Conservation (phyloP, 139 green algal genomes). For the Nannochloris sp. region DNA sequence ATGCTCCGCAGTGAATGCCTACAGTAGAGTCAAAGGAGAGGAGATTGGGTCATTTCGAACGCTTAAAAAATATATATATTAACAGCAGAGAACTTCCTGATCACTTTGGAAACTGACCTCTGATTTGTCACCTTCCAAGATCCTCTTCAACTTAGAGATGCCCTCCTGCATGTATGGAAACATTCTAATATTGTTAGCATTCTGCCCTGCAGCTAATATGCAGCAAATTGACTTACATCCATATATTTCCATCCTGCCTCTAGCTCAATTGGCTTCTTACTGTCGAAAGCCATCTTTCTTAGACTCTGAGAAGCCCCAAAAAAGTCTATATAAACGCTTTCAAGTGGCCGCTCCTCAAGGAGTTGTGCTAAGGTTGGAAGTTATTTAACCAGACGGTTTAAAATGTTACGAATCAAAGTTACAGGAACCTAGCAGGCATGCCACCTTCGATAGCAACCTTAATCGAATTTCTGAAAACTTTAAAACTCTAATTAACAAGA, state of each 20-base stretch:
- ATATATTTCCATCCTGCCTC: conserved; percentile 86
- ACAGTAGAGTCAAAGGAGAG: not conserved
- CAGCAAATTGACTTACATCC: conserved; percentile 44
- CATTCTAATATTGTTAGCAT: not conserved
- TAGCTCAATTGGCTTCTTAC: conserved; percentile 63
- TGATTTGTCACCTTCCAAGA: conserved; percentile 78
- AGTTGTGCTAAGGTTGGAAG: too few relatives aligned
- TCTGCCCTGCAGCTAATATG: not conserved
- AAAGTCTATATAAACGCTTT: too few relatives aligned
- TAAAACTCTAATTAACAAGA: too few relatives aligned
- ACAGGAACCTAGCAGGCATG: too few relatives aligned
- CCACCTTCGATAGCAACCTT: too few relatives aligned
- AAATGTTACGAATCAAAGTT: too few relatives aligned
- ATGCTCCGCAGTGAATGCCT: conserved; percentile 84
- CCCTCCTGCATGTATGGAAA: conserved; percentile 53
- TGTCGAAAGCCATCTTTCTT: conserved; percentile 2
- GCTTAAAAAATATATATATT: not conserved
- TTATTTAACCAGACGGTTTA: too few relatives aligned
- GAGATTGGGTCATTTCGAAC: not conserved
- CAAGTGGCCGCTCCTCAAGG: too few relatives aligned
- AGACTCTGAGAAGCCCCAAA: too few relatives aligned
- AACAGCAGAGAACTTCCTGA: not conserved
- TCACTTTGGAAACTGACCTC: conserved; percentile 20
- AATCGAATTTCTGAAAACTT: too few relatives aligned
- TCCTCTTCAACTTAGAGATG: conserved; percentile 89